Evolutionary conservation across 2,329 filamentous ascomycete genomes (phyloP).

Genomic region (Cryphonectria naterciae): DNA sequence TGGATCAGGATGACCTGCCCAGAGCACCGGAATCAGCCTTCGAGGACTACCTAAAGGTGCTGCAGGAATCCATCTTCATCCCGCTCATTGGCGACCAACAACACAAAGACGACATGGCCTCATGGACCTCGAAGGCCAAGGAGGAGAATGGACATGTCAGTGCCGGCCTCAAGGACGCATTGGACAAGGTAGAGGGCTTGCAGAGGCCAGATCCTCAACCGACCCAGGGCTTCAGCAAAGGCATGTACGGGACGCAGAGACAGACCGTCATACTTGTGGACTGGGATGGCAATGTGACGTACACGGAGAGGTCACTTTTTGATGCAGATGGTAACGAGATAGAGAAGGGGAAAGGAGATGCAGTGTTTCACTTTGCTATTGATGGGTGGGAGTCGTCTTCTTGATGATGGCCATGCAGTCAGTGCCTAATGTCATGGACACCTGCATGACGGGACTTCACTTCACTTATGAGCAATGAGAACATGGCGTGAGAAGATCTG

Average conservation of each 20-base stretch:
- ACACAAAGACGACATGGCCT: slow-evolving; percentile 50
- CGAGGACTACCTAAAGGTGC: slow-evolving; percentile 55
- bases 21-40: slow-evolving; percentile 48
- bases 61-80: slow-evolving; percentile 66
- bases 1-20: slow-evolving; percentile 63
- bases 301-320: slow-evolving; percentile 63
- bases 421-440: neutral
- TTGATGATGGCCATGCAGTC: neutral
- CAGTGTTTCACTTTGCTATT: slow-evolving; percentile 60
- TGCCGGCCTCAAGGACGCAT: slow-evolving; percentile 40
- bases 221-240: slow-evolving; percentile 54
- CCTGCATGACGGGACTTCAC: neutral
- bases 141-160: slow-evolving; percentile 42
- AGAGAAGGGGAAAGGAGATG: slow-evolving; percentile 57
- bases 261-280: slow-evolving; percentile 67
- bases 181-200: slow-evolving; percentile 35
- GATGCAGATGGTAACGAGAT: slow-evolving; percentile 61
- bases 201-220: slow-evolving; percentile 41
- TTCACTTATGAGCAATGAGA: neutral
- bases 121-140: slow-evolving; percentile 39
- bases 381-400: slow-evolving; percentile 51
- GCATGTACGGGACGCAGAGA: slow-evolving; percentile 67
- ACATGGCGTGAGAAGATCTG: neutral
- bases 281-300: slow-evolving; percentile 65
- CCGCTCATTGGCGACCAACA: slow-evolving; percentile 58